Base-by-base conservation (phyloP, 2,329 filamentous ascomycete genomes). In the Apiospora pterosperma region DNA sequence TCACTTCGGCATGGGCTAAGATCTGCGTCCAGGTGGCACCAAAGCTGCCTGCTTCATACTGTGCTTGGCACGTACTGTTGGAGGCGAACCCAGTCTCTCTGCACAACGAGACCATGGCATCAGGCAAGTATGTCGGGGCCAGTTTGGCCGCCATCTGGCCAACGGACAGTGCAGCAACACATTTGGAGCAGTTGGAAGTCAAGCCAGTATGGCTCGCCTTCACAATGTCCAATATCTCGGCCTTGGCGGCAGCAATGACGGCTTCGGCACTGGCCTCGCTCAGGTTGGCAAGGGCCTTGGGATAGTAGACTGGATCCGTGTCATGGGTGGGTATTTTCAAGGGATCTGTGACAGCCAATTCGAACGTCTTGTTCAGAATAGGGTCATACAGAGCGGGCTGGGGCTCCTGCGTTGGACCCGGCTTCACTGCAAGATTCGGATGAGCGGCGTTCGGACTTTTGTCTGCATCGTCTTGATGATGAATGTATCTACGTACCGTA, bases 21-120 rank as follows among this genome's bases (percentile, higher is more conserved):
- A 88, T 77, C 68, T 88, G 85, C 5, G 85, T 85, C 84, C 84
- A 88, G 63, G 85, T 78, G 1, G 83, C 81, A 21, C 86, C 85
- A 66, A 83, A 85, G 19, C 76, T 82, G 19, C 76, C 73, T 2
- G 79, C 77, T 1, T 78, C 75, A 65, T 83, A 88, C 48, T 78
- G 79, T 25, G 79, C 75, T 62, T 79, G 75, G 68, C 86, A 88
- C 0, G 78, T 78, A 12, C 74, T 69, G 65, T 83, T 81, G 0
- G 80, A 78, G n/a, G 77, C 72, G 64, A 85, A 83, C 7, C 74
- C 69, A 12, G 79, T 84, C 14, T 74, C 71, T 66, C 83, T 77
- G 73, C 85, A 88, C 2, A 88, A 73, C 2, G 75, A 74, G 4
- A 85, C 74, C 77, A 88, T 78, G 23, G 83, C 80, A 65, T 78